Percentiles rank a stretch among this genome's conserved stretches.
These are phyloP conservation scores for Patellaria atrata DNA, from an alignment of 495 filamentous ascomycete genomes.

Conservation along the genomic window DNA sequence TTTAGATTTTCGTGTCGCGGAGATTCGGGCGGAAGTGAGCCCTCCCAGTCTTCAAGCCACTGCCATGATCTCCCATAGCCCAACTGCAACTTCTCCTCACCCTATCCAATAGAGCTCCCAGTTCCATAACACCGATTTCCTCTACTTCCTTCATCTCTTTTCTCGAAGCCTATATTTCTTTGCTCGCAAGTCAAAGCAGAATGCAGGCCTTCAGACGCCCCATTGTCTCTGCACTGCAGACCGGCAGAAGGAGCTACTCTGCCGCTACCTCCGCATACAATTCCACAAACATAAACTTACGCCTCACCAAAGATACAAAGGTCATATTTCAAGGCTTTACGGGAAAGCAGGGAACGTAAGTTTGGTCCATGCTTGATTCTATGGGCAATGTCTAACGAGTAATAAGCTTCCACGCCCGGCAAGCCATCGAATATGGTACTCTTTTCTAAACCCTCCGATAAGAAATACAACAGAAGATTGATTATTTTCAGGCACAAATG, in stretches of 20 bases:
- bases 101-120: slow-evolving; percentile 5
- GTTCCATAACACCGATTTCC: slow-evolving; percentile 2
- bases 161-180: no score
- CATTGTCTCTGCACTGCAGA: slow-evolving; percentile 22
- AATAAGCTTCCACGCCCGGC: slow-evolving; percentile 83
- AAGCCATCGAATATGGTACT: slow-evolving; percentile 95
- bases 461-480: background rate
- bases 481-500: slow-evolving; percentile 87
- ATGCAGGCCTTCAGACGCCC: slow-evolving; percentile 30
- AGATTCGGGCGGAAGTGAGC: slow-evolving; percentile 1
- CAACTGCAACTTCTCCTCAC: slow-evolving; percentile 6
- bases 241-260: slow-evolving; percentile 49
- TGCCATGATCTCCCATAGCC: no score
- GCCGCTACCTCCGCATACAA: slow-evolving; percentile 57
- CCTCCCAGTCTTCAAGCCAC: background rate
- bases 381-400: slow-evolving; percentile 26
- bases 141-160: slow-evolving; percentile 2
- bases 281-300: slow-evolving; percentile 74
- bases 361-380: slow-evolving; percentile 18
- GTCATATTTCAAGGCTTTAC: slow-evolving; percentile 98
- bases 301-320: slow-evolving; percentile 81
- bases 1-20: background rate
- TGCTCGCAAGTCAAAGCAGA: no score
- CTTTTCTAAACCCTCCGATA: slow-evolving; percentile 5
- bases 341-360: slow-evolving; percentile 96